Base-by-base conservation (phyloP, 2,329 filamentous ascomycete genomes). In the Fusarium kyushuense region DNA sequence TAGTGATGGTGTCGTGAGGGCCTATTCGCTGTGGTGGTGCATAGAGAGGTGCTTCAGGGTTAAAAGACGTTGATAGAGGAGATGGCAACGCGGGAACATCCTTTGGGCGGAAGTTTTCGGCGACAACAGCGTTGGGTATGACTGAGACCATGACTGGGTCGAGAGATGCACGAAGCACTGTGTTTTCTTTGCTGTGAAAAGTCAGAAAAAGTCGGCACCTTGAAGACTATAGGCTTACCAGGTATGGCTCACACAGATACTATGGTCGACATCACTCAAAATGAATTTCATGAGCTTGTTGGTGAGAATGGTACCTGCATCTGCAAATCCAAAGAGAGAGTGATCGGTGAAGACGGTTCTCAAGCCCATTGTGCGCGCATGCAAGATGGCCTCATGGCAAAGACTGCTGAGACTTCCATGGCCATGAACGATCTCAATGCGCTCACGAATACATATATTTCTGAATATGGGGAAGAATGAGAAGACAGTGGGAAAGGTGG, bases 381-480 rank as follows among this genome's bases (percentile, higher is more conserved):
- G 96, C 12, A 99, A 81, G 59, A 99, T 96, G 12, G 92, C 96
- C 80, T 99, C 96, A 76, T 97, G 92, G 76, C 95, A 97, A 51
- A 99, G 85, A 76, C 90, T 97, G 79, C 94, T 97, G 65, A 99
- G 84, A 76, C 93, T 97, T 32, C 88, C 95, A 82, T 99, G 96
- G n/a, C 95, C 96, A 77, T 99, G 96, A 1, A 99, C 94, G 73
- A 99, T 99, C 78, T 98, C 92, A 72, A 99, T 97, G 63, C 90
- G 88, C 80, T 99, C 96, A 45, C 96, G 90, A 64, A 99, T 92
- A 65, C 97, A 88, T 73, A 99, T 98, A 73, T 98, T 97, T 58
- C 96, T 90, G 75, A 99, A 94, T n/a, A 97, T 89, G 12, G 96
- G 96, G 74, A 99, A 99, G 82, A 97, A 97, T 30, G 95, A 97